Base-by-base conservation (phyloP, 2,329 filamentous ascomycete genomes). In the Harringtonia aguacate region DNA sequence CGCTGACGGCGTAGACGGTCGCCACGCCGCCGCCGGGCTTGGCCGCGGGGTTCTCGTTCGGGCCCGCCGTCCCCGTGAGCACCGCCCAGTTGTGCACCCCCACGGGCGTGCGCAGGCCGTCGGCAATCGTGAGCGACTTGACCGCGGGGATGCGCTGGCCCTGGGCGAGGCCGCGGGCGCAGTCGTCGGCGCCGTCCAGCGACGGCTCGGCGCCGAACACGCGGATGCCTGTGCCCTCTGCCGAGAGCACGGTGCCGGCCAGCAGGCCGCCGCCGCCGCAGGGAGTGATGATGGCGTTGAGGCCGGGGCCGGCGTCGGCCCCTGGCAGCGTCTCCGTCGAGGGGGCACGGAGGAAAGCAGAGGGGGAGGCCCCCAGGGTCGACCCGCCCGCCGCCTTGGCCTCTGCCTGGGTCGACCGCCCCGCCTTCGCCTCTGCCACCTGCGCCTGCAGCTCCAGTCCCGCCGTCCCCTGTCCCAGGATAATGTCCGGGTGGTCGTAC, bases 391-490 rank as follows among this genome's bases (percentile, higher is more conserved):
- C n/a, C n/a, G n/a, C n/a, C n/a, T n/a, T n/a, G 5, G 36, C 17
- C 28, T 18, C 13, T 9, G 24, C 15, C 20, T 15, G 36, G 7
- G 33, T 4, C 39, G 38, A 20, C 47, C 56, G 33, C 13, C 53
- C 51, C 17, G 50, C 55, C 27, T 48, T 50, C 1, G 53, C 53
- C 8, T 57, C 58, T 6, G 58, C 61, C 2, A 81, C 84, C 58
- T 97, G 89, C 48, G 74, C 67, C 58, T 88, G 81, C 29, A 95
- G 62, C 62, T 98, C 92, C 6, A 95, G 61, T 0, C 80, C 89
- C 49, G 86, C 70, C 1, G 90, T 97, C n/a, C 90, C 92, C 66
- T 95, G 89, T 0, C 92, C 90, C 1, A 95, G 75, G 45, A 97
- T 84, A 52, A 95, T 88, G 60, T 95, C 79, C 3, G 85, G 84